Conservation (phyloP, 768 basidiomycete species). For the Porpolomopsis calyptriformis region DNA sequence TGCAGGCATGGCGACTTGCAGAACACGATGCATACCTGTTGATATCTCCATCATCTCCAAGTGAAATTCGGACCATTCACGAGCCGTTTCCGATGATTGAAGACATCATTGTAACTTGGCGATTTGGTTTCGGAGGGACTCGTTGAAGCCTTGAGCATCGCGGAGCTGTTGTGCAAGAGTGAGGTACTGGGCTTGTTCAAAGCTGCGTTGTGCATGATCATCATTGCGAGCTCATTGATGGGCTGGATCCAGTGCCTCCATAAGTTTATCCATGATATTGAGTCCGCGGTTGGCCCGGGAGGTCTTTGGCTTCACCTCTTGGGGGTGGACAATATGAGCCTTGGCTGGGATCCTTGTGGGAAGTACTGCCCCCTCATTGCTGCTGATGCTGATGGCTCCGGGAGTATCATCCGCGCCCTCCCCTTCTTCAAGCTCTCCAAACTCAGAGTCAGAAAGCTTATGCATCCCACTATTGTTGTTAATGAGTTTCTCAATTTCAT, state of each 20-base stretch:
- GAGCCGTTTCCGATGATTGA: background rate
- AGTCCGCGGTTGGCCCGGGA: background rate
- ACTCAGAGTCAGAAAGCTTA: conserved; percentile 12
- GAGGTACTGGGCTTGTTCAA: background rate
- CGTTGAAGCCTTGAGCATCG: background rate
- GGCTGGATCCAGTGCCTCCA: background rate
- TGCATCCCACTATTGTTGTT: conserved; percentile 14
- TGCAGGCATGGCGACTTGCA: no score
- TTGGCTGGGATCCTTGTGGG: background rate
- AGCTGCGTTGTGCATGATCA: background rate
- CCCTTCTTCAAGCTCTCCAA: conserved; percentile 7
- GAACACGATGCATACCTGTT: no score
- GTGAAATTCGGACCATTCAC: background rate
- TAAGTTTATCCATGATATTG: background rate
- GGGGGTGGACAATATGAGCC: background rate
- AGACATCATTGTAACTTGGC: background rate
- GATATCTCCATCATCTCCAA: background rate
- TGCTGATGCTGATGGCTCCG: background rate
- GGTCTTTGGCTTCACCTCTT: background rate
- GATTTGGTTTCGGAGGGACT: background rate
- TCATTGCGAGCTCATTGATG: background rate
- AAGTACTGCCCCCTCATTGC: background rate
- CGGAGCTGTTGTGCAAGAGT: background rate
- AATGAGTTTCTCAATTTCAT: conserved; percentile 14
- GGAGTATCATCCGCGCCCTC: background rate